Base-by-base conservation (phyloP, 1,284 basidiomycete genomes). In the Ganoderma resinaceum region DNA sequence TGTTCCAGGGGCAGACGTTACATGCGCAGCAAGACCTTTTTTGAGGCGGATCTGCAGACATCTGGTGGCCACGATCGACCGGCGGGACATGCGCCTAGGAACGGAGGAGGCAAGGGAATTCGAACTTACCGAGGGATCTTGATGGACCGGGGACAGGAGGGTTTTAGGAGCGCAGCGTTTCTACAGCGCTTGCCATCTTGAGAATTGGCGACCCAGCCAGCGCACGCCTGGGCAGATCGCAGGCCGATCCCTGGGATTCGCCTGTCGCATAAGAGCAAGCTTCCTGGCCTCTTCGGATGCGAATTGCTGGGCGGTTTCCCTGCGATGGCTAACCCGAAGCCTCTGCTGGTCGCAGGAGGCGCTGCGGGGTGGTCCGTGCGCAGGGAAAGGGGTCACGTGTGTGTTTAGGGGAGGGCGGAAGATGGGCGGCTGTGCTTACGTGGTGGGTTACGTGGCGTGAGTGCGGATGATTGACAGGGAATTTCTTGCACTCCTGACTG, bases 391-490 rank as follows among this genome's bases (percentile, higher is more conserved):
- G 11, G 14, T 63, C 60, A 66, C 65, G 65, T 66, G 62, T 20
- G 26, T 1, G 49, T 63, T 61, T 57, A 68, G 63, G 66, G 70
- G 42, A 59, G 66, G 70, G 38, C 35, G 43, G 57, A 63, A 66
- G 57, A 65, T 43, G 61, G 35, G 52, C 57, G 62, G 65, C 66
- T 35, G 40, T 12, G 70, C 66, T 68, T 70, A 70, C 66, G 69
- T 70, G 66, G 65, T 52, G 55, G 64, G 61, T 61, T 65, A 65
- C 66, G 63, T 68, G 63, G 68, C 68, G 65, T 66, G 66, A 59
- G 59, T 29, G 52, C 23, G 57, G 62, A 38, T 37, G 68, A 63
- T 61, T 63, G 69, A 53, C 38, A 63, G 53, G 63, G 63, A 46
- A 62, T 42, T 57, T 60, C 38, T 58, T 59, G 52, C 23, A 52